phyloP scores from a whole-genome alignment of 78 protist genomes.

The Ministeria vibrans region DNA sequence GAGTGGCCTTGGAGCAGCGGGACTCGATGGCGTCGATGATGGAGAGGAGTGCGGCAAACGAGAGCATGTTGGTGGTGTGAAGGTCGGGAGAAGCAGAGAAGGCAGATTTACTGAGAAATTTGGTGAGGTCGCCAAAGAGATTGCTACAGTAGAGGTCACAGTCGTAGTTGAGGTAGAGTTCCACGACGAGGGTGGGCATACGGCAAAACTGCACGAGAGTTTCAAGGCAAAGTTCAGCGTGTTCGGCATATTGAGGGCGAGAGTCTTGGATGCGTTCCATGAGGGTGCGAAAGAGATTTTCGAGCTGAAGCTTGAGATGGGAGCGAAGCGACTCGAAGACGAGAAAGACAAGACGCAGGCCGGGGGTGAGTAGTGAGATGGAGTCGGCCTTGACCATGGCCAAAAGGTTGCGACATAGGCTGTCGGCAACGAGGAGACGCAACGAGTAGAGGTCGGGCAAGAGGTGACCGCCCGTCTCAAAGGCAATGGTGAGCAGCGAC shows the following conservation, averaged over 20 bases:
- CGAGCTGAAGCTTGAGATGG: slow-evolving; percentile 38
- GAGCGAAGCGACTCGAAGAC: slow-evolving; percentile 16
- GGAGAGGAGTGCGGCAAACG: slow-evolving; percentile 39
- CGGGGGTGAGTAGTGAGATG: neutral
- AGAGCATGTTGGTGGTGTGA: slow-evolving; percentile 22
- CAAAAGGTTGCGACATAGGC: neutral
- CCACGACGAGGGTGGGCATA: slow-evolving; percentile 75
- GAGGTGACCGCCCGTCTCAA: neutral
- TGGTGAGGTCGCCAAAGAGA: slow-evolving; percentile 60
- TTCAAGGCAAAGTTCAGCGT: neutral
- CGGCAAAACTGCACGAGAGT: slow-evolving; percentile 39
- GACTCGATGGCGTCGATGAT: slow-evolving; percentile 5
- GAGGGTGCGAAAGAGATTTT: slow-evolving; percentile 7
- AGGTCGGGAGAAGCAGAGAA: neutral
- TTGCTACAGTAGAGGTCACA: slow-evolving; percentile 66
- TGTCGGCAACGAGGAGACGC: neutral
- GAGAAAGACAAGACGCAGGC: slow-evolving; percentile 27
- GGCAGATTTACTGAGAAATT: slow-evolving; percentile 54
- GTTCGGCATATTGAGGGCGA: too few relatives aligned
- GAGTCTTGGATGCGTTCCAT: slow-evolving; percentile 4
- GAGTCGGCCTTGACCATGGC: neutral
- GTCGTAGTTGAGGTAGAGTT: slow-evolving; percentile 89
- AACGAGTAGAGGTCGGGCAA: neutral
- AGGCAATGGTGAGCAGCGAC: neutral
- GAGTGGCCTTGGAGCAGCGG: neutral